A percentile compares a stretch with the other conserved stretches of the same genome.
phyloP scores from a whole-genome alignment of 176 grass and related monocot species.

The Ensete glaucum region DNA sequence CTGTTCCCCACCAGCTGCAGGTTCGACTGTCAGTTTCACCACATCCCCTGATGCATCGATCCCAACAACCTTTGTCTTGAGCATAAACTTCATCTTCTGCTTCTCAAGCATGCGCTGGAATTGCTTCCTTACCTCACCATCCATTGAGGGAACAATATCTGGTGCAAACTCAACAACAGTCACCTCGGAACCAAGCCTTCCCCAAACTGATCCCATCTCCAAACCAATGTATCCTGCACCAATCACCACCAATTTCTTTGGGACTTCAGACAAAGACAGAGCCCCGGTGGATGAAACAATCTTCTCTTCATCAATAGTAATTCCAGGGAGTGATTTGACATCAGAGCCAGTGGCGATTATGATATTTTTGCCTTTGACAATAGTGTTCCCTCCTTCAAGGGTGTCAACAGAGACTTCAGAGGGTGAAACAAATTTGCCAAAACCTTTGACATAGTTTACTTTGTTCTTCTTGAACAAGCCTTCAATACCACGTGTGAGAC shows the following conservation, averaged over 20 bases:
- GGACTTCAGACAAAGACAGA: conserved; percentile 57
- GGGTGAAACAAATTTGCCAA: conserved; percentile 63
- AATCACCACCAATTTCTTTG: conserved; percentile 92
- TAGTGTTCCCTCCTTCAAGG: conserved; percentile 58
- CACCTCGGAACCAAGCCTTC: conserved; percentile 80
- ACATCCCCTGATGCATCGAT: conserved; percentile 77
- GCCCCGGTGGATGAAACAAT: conserved; percentile 98
- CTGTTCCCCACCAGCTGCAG: conserved; percentile 83
- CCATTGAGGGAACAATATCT: conserved; percentile 94
- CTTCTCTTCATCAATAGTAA: conserved; percentile 93
- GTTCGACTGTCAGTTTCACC: conserved; percentile 73
- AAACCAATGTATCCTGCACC: conserved; percentile 96
- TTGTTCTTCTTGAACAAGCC: conserved; percentile 99
- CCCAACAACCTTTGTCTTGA: conserved; percentile 87
- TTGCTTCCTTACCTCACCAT: conserved; percentile 87
- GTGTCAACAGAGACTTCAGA: conserved; percentile 93
- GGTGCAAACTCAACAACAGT: conserved; percentile 94
- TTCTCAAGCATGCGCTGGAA: conserved; percentile 98
- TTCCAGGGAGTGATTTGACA: conserved; percentile 83
- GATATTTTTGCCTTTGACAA: conserved; percentile 83
- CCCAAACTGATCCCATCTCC: conserved; percentile 99
- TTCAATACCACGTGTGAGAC: conserved; percentile 87
- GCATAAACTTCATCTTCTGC: conserved; percentile 99
- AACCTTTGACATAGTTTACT: conserved; percentile 90
- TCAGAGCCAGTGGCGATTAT: conserved; percentile 97